Conservation (phyloP, 768 basidiomycete genomes). For the Amanita brunnescens region DNA sequence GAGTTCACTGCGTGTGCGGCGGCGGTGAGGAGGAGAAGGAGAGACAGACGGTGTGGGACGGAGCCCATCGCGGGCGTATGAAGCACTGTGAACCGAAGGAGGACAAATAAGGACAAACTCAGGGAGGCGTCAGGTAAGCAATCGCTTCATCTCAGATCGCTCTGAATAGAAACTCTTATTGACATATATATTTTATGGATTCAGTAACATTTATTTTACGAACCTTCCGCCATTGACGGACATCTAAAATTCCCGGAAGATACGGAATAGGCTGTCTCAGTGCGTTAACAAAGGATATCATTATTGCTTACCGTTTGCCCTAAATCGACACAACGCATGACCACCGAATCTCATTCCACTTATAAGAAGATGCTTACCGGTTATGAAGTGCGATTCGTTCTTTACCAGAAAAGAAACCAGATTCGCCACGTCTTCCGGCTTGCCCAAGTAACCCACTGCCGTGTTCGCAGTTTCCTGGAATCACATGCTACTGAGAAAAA, state of each 20-base stretch:
- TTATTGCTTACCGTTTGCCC: conserved; percentile 6
- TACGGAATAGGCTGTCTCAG: too few species aligned
- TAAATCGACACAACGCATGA: background rate
- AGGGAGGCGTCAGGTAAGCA: too few species aligned
- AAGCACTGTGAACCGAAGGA: background rate
- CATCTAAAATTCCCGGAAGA: too few species aligned
- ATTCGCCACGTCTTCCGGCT: conserved; percentile 21
- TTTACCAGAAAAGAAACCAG: conserved; percentile 25
- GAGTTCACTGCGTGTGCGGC: background rate
- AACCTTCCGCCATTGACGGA: conserved; percentile 6
- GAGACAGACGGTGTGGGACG: background rate
- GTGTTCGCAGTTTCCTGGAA: background rate
- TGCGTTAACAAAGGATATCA: background rate
- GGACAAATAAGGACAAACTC: background rate
- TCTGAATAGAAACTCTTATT: too few species aligned
- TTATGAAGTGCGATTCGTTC: conserved; percentile 23
- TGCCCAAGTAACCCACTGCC: conserved; percentile 9
- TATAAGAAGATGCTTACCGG: conserved; percentile 12
- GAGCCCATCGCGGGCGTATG: background rate
- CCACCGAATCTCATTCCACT: background rate
- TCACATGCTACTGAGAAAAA: background rate
- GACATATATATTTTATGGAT: too few species aligned
- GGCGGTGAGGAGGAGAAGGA: background rate
- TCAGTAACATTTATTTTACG: background rate
- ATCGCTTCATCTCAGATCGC: too few species aligned